Base-by-base conservation (phyloP, 2,329 filamentous ascomycete species). In the Aspergillus cejpii region DNA sequence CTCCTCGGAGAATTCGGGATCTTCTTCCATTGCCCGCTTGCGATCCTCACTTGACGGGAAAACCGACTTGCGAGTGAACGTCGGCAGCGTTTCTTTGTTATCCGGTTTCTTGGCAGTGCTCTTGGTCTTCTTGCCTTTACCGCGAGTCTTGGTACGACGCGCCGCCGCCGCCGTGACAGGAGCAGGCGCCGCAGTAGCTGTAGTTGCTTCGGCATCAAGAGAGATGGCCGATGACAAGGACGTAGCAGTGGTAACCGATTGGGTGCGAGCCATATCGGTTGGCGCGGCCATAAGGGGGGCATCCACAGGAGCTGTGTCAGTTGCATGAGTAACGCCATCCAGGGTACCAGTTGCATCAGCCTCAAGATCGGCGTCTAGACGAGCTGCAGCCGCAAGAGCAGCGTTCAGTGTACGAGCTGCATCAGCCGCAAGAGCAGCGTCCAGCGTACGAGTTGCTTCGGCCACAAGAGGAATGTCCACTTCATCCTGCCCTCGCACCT, bases 191-290 rank as follows among this genome's bases (percentile, higher is more conserved):
- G 57, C 47, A 24, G 48, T 52, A 26, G 60, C 58, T n/a, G 53
- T 54, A 40, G 57, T 56, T 15, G 60, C 59, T 43, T 68, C 64
- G 37, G 56, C 57, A 29, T 65, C 60, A 26, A 67, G 50, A 4
- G 68, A 67, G 33, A 67, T 63, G 7, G 64, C 64, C 6, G 68
- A 66, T 27, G 69, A 70, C 17, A 70, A 46, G 10, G 65, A 69
- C 12, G 67, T 68, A 10, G 60, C 58, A 15, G 60, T 67, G 31
- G 51, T 56, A 19, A 53, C 54, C 12, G 60, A 62, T 5, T 51
- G 51, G 8, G 52, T 52, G 14, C 59, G 55, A 27, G 40, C 48
- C 36, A 53, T 42, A 42, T 31, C 38, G 28, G 49, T 43, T 14
- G 43, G 31, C 11, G 45, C 29, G 29, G 24, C 36, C 11, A 45